Percentiles rank a stretch among this genome's conserved stretches.
phyloP scores from a whole-genome alignment of 2,329 filamentous ascomycete genomes.

The Scedosporium aurantiacum region DNA sequence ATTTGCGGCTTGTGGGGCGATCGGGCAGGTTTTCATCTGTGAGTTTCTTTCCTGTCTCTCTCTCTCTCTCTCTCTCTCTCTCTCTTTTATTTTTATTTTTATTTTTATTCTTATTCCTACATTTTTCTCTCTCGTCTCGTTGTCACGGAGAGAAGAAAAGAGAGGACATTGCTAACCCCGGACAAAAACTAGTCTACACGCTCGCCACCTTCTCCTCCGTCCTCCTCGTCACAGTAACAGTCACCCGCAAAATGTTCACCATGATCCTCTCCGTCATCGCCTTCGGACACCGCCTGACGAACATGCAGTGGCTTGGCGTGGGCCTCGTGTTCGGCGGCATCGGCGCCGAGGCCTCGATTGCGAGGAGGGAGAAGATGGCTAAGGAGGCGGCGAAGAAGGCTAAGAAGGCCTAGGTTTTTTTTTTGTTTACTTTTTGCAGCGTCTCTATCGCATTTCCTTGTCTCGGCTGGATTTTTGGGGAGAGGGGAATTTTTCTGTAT shows the following conservation, averaged over 20 bases:
- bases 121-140: background rate
- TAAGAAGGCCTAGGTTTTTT: constrained; percentile 17
- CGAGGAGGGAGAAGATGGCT: constrained; percentile 68
- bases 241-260: constrained; percentile 97
- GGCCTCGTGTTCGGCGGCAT: constrained; percentile 90
- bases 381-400: constrained; percentile 56
- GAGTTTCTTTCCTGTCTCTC: constrained; percentile 18
- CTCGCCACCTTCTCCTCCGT: constrained; percentile 85
- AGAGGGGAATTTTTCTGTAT: too few species aligned
- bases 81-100: too few species aligned
- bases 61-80: background rate
- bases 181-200: constrained; percentile 62
- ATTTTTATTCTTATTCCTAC: too few species aligned
- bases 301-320: constrained; percentile 92
- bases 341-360: constrained; percentile 77
- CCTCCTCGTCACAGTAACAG: constrained; percentile 88
- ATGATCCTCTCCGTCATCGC: constrained; percentile 95
- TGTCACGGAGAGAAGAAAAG: background rate
- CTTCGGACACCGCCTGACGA: constrained; percentile 77
- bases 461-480: too few species aligned
- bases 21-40: constrained; percentile 96
- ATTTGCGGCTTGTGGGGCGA: constrained; percentile 79
- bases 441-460: too few species aligned
- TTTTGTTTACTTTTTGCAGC: background rate
- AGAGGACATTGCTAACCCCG: constrained; percentile 13